Base-by-base conservation (phyloP, 2,329 filamentous ascomycete genomes). In the Cladosporium halotolerans region DNA sequence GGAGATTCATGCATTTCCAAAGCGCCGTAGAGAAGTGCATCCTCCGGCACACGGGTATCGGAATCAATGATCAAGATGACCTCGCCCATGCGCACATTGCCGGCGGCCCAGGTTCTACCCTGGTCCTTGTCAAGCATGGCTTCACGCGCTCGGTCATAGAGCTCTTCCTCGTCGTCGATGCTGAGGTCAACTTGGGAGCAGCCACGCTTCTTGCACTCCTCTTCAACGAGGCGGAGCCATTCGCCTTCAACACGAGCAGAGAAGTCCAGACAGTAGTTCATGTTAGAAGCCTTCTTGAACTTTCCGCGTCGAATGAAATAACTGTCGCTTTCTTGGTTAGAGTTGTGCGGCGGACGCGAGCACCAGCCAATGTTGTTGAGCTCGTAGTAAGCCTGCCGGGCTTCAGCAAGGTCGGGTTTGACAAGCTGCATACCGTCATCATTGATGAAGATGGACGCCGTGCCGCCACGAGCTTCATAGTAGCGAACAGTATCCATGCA, bases 401-500 rank as follows among this genome's bases (percentile, higher is more conserved):
- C 70, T 53, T 71, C 66, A 9, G 71, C 68, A 51, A 77, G 68
- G 33, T 75, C 73, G n/a, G 70, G 67, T 7, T 74, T 71, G 45
- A 89, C 73, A 33, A 88, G 73, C 68, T 88, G 85, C 49, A 89
- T 75, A 62, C 85, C 85, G 59, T 89, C 85, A 59, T 89, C 85
- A 64, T 89, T 88, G 69, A 89, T 74, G 63, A 89, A 87, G 71
- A 89, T 83, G 66, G 88, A 88, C 58, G 84, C 85, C 7, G 84
- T 86, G n/a, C 86, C 86, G 58, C 86, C 86, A 64, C 89, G 85
- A 14, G 88, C 75, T 66, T 89, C 86, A 63, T 89, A 89, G 0
- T 84, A 88, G 32, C 83, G 85, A 65, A 89, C 88, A 57, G 85
- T 85, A 62, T 85, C 79, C 72, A 89, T 89, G 70, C 91, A 79